These are phyloP conservation scores for Parietichytrium sp. DNA, from an alignment of 108 stramenopile genomes.

Conservation along the genomic window DNA sequence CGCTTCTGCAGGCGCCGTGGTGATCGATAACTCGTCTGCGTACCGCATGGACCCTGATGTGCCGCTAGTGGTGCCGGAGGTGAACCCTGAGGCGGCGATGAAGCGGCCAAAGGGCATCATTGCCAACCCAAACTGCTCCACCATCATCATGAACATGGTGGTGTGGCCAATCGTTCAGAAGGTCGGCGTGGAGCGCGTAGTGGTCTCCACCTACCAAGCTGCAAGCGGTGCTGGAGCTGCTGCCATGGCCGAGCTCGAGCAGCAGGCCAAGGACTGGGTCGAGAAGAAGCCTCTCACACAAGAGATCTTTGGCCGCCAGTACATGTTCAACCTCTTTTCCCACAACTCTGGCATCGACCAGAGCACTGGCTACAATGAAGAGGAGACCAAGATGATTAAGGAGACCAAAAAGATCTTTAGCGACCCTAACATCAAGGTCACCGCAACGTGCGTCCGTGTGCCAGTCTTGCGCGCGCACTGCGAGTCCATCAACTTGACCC, in stretches of 20 bases:
- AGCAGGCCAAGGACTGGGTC: slow-evolving; percentile 38
- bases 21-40: slow-evolving; percentile 55
- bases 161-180: slow-evolving; percentile 47
- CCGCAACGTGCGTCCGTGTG: slow-evolving; percentile 52
- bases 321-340: slow-evolving; percentile 51
- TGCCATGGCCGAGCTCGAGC: slow-evolving; percentile 51
- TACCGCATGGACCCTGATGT: slow-evolving; percentile 47
- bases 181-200: slow-evolving; percentile 35
- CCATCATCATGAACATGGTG: slow-evolving; percentile 51
- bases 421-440: slow-evolving; percentile 31
- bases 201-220: slow-evolving; percentile 55
- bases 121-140: slow-evolving; percentile 60
- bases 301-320: slow-evolving; percentile 48
- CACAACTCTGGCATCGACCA: slow-evolving; percentile 46
- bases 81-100: slow-evolving; percentile 47
- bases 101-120: slow-evolving; percentile 39
- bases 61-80: slow-evolving; percentile 56
- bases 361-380: slow-evolving; percentile 52
- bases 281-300: slow-evolving; percentile 30
- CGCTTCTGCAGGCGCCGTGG: slow-evolving; percentile 15
- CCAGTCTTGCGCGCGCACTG: slow-evolving; percentile 52
- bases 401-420: slow-evolving; percentile 52
- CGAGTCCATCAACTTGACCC: slow-evolving; percentile 49
- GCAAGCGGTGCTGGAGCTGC: slow-evolving; percentile 49
- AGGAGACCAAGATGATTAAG: slow-evolving; percentile 54